Evolutionary conservation across 768 basidiomycete species (phyloP).

Genomic region (Mycena floridula): DNA sequence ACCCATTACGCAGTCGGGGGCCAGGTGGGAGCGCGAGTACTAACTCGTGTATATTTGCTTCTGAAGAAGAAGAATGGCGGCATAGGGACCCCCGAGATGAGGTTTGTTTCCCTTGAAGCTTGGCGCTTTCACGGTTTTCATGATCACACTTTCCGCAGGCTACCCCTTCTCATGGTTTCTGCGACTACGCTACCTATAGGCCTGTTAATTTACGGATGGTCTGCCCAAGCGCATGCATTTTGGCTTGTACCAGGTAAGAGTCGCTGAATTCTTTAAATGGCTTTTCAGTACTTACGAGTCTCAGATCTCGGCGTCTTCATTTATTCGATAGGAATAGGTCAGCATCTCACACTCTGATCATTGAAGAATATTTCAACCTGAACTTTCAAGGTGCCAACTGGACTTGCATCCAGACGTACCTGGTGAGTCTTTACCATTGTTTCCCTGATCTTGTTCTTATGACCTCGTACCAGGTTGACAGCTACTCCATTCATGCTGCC

Average conservation of each 20-base stretch:
- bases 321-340: slow-evolving; percentile 42
- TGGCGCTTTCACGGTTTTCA: neutral
- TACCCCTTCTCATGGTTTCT: slow-evolving; percentile 38
- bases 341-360: slow-evolving; percentile 26
- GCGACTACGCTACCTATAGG: slow-evolving; percentile 53
- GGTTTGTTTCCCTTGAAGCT: slow-evolving; percentile 26
- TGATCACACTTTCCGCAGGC: slow-evolving; percentile 10
- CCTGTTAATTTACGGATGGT: slow-evolving; percentile 59
- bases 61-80: slow-evolving; percentile 42
- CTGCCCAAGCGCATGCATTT: slow-evolving; percentile 38
- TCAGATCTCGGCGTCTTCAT: slow-evolving; percentile 36
- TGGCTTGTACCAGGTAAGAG: slow-evolving; percentile 54
- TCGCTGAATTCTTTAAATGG: neutral
- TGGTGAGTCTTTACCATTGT: slow-evolving; percentile 34
- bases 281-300: slow-evolving; percentile 7
- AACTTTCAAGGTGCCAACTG: slow-evolving; percentile 28
- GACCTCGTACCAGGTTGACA: slow-evolving; percentile 54
- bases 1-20: slow-evolving; percentile 23
- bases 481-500: slow-evolving; percentile 70
- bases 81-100: slow-evolving; percentile 49
- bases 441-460: neutral
- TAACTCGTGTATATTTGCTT: slow-evolving; percentile 42
- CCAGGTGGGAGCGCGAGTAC: slow-evolving; percentile 31
- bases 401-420: slow-evolving; percentile 50
- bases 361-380: slow-evolving; percentile 17